Base-by-base conservation (phyloP, 1,284 basidiomycete genomes). In the Apiotrichum akiyoshidainum region DNA sequence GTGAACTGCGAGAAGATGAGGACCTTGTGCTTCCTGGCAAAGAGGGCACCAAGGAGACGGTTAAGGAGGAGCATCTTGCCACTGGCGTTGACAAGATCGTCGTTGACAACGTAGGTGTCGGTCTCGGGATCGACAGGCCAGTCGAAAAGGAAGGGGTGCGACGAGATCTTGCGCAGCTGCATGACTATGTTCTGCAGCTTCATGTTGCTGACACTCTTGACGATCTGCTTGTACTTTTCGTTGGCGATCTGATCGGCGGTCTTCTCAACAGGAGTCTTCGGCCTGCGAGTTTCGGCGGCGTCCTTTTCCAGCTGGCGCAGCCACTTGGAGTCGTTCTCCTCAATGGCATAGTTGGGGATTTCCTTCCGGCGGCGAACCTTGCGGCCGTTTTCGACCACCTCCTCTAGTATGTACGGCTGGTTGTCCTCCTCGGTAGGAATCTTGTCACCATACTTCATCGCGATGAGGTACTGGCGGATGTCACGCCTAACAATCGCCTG, bases 41-140 rank as follows among this genome's bases (percentile, higher is more conserved):
- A 92, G n/a, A 99, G 79, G 56, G 87, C 91, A 46, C 86, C 86
- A 2, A 99, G 82, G 14, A 99, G 79, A 13, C 92, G 86, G 66
- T 97, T 90, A 0, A 98, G 84, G 21, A 98, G 81, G 81, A 97
- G 87, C 93, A 99, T 96, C 82, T 99, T 99, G 19, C 95, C 95
- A 60, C 90, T 93, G 0, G 86, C 86, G 52, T 87, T 86, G 47
- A 94, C 85, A 17, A 97, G 81, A 64, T 91, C 85, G 22, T 90
- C 85, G 63, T 89, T 84, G 39, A 90, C 74, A 13, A 87, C 78
- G 0, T 81, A 81, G 56, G 85, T 78, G 17, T 81, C 81, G 0
- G 88, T 87, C 1, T 79, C 69, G 3, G 82, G 81, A 70, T 93
- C 86, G 37, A 83, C 74, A 0, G 91, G 90, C 87, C 93, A 94